Evolutionary conservation across 2,329 filamentous ascomycete genomes (phyloP), one percentile per base, ranked within the genome.

Genomic region (Neopestalotiopsis sp.): DNA sequence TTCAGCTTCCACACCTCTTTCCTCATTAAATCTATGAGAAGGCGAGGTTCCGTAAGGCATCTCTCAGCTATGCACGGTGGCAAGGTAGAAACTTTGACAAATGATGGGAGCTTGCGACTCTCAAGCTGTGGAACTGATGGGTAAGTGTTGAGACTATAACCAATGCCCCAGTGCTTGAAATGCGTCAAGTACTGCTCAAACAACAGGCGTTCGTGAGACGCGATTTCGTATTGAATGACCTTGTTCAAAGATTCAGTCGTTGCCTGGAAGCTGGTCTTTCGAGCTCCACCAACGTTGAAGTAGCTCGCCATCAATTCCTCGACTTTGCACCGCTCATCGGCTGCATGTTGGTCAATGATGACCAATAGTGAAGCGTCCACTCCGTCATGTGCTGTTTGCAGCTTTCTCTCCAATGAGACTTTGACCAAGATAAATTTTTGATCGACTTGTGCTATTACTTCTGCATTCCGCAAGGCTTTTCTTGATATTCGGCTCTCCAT

Each of bases 291-390:
- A 20, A 32, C 4, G 70, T 69, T 66, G 71, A 90, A 89, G 67
- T 89, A 90, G 5, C 72, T 72, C 0, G 74, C 73, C 77, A 97
- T 89, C 1, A 99, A 84, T 0, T 79, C 77, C 77, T 99, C 96
- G 1, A 98, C 87, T 1, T 91, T 90, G 71, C 92, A 90, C 60
- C 96, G 88, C 81, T 99, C 96, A 77, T 98, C 95, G 3, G 95
- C 96, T 0, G 96, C 96, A 77, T 99, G 96, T 76, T 99, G 96
- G 75, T 99, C 96, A 5, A 98, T 86, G 52, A 98, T 84, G 0
- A 97, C 85, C 4, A 98, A 81, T 1, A 90, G 32, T 63, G 77
- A 68, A 12, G 63, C 69, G 14, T 58, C 40, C 4, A 52, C 40
- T 5, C 56, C 32, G 59, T 59, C 6, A 17, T 5, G 5, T 17